Evolutionary conservation across 257 asterid species (phyloP).

Genomic region (Solanum tarijense): DNA sequence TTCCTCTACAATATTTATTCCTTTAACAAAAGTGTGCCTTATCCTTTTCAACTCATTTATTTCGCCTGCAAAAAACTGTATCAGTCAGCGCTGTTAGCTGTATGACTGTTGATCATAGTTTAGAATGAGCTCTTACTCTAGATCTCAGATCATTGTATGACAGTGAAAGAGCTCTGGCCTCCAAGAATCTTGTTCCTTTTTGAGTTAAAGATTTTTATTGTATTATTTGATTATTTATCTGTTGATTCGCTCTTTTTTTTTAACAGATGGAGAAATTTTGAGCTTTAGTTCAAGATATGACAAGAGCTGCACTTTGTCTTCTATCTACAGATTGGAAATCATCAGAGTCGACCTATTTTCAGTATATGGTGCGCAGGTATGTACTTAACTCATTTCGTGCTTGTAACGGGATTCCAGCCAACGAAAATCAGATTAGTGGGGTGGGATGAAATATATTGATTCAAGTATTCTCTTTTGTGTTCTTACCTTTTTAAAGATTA

Average conservation of each 20-base stretch:
- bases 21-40: not conserved
- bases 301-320: conserved; percentile 35
- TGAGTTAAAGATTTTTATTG: not conserved
- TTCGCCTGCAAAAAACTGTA: not conserved
- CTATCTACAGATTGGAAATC: conserved; percentile 63
- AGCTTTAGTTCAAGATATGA: conserved; percentile 25
- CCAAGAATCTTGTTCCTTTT: not conserved
- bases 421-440: not conserved
- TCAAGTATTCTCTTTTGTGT: not conserved
- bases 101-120: not conserved
- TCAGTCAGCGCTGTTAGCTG: not conserved
- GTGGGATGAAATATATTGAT: not conserved
- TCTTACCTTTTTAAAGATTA: not conserved
- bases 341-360: conserved; percentile 53
- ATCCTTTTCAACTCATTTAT: not conserved
- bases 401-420: not conserved
- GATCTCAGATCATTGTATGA: not conserved
- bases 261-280: conserved; percentile 40
- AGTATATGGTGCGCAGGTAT: conserved; percentile 69
- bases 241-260: conserved; percentile 5
- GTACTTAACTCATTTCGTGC: conserved; percentile 8
- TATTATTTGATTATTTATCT: not conserved
- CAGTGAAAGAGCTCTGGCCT: not conserved
- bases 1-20: not conserved
- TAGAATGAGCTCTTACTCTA: not conserved